These are phyloP conservation scores for Blastobotrys serpentis DNA, from an alignment of 1,139 yeast species.

Conservation along the genomic window DNA sequence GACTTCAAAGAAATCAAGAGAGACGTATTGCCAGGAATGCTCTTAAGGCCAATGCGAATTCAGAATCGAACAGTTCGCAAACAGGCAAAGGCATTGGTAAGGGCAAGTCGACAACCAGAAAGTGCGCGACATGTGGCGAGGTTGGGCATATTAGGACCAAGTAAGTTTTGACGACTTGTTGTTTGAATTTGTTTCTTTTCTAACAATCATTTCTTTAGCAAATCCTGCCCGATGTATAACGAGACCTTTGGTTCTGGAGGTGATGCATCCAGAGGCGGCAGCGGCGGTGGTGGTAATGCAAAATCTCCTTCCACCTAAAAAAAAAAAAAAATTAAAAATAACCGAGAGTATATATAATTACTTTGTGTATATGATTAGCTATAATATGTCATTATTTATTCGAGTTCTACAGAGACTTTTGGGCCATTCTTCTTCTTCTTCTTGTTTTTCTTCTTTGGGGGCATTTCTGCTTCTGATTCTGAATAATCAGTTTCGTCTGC, in stretches of 20 bases:
- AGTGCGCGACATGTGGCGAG: slow-evolving; percentile 94
- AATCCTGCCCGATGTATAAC: slow-evolving; percentile 81
- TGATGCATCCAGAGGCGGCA: slow-evolving; percentile 9
- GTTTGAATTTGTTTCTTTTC: slow-evolving; percentile 18
- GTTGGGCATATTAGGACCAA: slow-evolving; percentile 93
- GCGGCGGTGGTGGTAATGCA: neutral
- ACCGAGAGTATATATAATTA: neutral
- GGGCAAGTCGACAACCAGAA: slow-evolving; percentile 70
- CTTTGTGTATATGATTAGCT: neutral
- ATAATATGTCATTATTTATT: slow-evolving; percentile 12
- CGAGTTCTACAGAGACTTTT: slow-evolving; percentile 26
- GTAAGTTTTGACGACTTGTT: neutral
- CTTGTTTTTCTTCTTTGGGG: slow-evolving; percentile 43
- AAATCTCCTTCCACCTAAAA: neutral
- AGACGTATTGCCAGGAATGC: slow-evolving; percentile 57
- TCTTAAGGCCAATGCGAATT: slow-evolving; percentile 35
- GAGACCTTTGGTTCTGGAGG: slow-evolving; percentile 33
- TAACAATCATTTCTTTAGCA: slow-evolving; percentile 34
- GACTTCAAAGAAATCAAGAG: slow-evolving; percentile 72
- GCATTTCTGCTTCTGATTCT: slow-evolving; percentile 36
- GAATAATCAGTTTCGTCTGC: slow-evolving; percentile 59
- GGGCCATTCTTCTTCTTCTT: slow-evolving; percentile 24
- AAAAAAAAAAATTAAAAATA: neutral
- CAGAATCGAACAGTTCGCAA: slow-evolving; percentile 39
- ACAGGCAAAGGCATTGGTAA: slow-evolving; percentile 36